Evolutionary conservation across 768 basidiomycete species (phyloP).

Genomic region (Phaeotremella fagi): DNA sequence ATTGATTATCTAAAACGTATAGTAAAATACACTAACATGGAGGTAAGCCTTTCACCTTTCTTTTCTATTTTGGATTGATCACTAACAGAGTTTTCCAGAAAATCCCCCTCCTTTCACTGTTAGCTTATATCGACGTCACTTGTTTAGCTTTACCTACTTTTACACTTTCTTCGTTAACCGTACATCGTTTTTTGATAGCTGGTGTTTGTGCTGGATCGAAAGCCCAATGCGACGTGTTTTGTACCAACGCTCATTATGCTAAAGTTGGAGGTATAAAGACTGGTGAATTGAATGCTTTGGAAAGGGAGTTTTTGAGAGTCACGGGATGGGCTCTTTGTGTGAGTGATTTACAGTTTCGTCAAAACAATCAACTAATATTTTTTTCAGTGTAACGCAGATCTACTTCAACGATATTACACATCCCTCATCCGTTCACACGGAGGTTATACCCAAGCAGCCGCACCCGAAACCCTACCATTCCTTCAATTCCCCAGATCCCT

Average conservation of each 20-base stretch:
- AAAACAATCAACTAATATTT: constrained; percentile 7
- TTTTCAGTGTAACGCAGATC: constrained; percentile 78
- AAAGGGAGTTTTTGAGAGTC: constrained; percentile 83
- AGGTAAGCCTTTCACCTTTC: constrained; percentile 56
- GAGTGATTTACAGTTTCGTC: constrained; percentile 38
- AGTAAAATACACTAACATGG: constrained; percentile 89
- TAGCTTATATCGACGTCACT: constrained; percentile 55
- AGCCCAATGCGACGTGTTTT: constrained; percentile 91
- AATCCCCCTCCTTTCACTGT: constrained; percentile 47
- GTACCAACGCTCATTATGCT: constrained; percentile 89
- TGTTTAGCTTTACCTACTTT: constrained; percentile 80
- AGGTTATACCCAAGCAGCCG: constrained; percentile 38
- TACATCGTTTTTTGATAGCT: constrained; percentile 95
- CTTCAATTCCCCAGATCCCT: constrained; percentile 32
- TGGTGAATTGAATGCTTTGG: constrained; percentile 85
- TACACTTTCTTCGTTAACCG: constrained; percentile 90
- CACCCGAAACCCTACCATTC: constrained; percentile 33
- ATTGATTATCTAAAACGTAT: constrained; percentile 92
- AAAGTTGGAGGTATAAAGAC: constrained; percentile 92
- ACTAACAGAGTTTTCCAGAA: constrained; percentile 25
- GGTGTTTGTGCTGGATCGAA: constrained; percentile 89
- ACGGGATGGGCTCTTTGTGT: constrained; percentile 96
- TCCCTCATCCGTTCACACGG: constrained; percentile 81
- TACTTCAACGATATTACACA: constrained; percentile 88
- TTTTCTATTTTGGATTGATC: too few species aligned